Evolutionary conservation across 345 rosid species (phyloP).

Genomic region (Ceriops decandra): DNA sequence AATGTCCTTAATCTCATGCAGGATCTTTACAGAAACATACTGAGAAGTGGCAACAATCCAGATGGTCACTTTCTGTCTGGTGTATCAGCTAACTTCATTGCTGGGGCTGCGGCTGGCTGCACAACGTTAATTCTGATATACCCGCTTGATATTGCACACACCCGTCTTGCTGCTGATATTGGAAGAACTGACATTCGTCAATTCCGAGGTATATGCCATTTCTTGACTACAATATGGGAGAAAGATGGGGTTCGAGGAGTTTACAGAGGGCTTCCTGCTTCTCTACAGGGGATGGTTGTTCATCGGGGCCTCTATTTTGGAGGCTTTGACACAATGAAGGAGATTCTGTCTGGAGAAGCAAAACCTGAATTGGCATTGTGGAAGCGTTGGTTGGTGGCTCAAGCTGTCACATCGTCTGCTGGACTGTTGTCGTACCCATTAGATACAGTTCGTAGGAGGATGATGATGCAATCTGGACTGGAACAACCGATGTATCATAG

Average conservation of each 20-base stretch:
- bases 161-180: conserved; percentile 85
- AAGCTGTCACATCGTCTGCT: conserved; percentile 81
- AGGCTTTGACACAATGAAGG: conserved; percentile 89
- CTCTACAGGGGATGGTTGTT: conserved; percentile 77
- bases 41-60: conserved; percentile 48
- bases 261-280: conserved; percentile 89
- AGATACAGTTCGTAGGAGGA: conserved; percentile 84
- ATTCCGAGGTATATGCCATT: conserved; percentile 77
- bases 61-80: conserved; percentile 56
- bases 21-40: conserved; percentile 75
- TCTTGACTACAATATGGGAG: conserved; percentile 58
- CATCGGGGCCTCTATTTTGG: conserved; percentile 90
- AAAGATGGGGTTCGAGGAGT: conserved; percentile 82
- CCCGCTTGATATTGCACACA: conserved; percentile 91
- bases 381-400: conserved; percentile 89
- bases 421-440: conserved; percentile 83
- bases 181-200: conserved; percentile 81
- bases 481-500: conserved; percentile 61
- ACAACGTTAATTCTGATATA: conserved; percentile 71
- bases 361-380: conserved; percentile 59
- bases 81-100: conserved; percentile 73
- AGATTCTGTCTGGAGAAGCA: conserved; percentile 53
- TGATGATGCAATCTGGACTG: conserved; percentile 97
- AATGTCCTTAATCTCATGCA: conserved; percentile 28
- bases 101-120: conserved; percentile 94